Percentiles rank a stretch among this genome's conserved stretches.
Evolutionary conservation across 2,329 filamentous ascomycete species (phyloP).

Genomic region (Ceratocystis huliohia): DNA sequence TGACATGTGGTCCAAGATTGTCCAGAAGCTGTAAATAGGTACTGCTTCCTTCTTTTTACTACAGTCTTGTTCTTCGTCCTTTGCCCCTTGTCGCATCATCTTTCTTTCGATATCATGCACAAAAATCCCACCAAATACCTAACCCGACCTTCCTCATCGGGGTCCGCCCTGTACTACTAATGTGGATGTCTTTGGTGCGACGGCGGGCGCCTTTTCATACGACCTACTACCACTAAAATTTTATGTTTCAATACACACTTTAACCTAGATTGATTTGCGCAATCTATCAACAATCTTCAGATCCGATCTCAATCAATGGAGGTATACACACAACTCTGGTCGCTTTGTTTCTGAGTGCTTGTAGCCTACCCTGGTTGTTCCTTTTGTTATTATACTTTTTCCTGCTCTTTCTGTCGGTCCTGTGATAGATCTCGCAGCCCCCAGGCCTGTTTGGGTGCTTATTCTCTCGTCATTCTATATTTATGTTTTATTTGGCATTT

Average conservation of each 20-base stretch:
- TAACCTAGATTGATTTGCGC: constrained; percentile 1
- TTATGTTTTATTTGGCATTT: constrained; percentile 6
- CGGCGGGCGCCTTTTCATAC: constrained; percentile 16
- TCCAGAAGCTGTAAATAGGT: constrained; percentile 67
- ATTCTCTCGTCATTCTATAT: constrained; percentile 7
- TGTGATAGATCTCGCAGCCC: constrained; percentile 13
- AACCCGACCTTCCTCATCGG: constrained; percentile 17
- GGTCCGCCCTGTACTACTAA: constrained; percentile 19
- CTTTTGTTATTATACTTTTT: constrained; percentile 3
- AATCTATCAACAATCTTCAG: neutral
- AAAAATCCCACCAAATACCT: constrained; percentile 4
- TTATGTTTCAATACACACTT: constrained; percentile 18
- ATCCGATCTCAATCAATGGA: neutral
- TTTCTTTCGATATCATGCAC: constrained; percentile 11
- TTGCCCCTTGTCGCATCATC: constrained; percentile 2
- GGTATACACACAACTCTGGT: too few relatives aligned
- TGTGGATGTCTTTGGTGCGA: constrained; percentile 17
- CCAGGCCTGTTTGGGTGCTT: constrained; percentile 17
- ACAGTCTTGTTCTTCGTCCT: constrained; percentile 8
- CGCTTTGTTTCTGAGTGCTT: neutral
- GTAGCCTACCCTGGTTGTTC: neutral
- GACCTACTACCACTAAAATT: constrained; percentile 17
- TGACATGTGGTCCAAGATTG: constrained; percentile 88
- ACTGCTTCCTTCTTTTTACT: neutral
- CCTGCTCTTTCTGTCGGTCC: constrained; percentile 6